Evolutionary conservation across 495 filamentous ascomycete genomes (phyloP).

Genomic region (Penicillium cataractarum): DNA sequence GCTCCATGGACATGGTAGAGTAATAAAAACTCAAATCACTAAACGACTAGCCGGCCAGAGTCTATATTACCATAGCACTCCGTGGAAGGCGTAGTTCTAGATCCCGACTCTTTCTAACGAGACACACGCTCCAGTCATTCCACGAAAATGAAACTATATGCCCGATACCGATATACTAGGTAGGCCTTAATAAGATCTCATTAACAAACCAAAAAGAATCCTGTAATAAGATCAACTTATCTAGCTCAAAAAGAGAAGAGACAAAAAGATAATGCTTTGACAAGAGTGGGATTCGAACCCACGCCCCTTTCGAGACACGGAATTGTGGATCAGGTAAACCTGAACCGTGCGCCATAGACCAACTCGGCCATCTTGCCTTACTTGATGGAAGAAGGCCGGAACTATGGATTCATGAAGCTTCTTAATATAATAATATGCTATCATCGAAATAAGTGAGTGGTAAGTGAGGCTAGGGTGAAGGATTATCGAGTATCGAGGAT

Average conservation of each 20-base stretch:
- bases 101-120: too few relatives aligned
- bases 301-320: constrained; percentile 31
- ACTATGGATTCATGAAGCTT: neutral
- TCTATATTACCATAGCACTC: too few relatives aligned
- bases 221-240: too few relatives aligned
- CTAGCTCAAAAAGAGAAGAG: neutral
- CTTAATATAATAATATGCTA: neutral
- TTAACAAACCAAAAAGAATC: neutral
- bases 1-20: too few relatives aligned
- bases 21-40: too few relatives aligned
- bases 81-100: too few relatives aligned
- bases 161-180: too few relatives aligned
- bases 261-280: constrained; percentile 26
- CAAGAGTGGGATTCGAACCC: constrained; percentile 54
- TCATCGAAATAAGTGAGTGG: neutral
- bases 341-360: constrained; percentile 38
- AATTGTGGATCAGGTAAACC: constrained; percentile 28
- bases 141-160: too few relatives aligned
- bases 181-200: too few relatives aligned
- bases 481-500: too few relatives aligned
- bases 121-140: too few relatives aligned
- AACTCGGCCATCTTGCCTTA: constrained; percentile 22
- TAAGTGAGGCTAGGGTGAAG: neutral
- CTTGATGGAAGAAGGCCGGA: neutral
- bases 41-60: too few relatives aligned